Conservation (phyloP, 2,329 filamentous ascomycete genomes). For the Colletotrichum sp. region DNA sequence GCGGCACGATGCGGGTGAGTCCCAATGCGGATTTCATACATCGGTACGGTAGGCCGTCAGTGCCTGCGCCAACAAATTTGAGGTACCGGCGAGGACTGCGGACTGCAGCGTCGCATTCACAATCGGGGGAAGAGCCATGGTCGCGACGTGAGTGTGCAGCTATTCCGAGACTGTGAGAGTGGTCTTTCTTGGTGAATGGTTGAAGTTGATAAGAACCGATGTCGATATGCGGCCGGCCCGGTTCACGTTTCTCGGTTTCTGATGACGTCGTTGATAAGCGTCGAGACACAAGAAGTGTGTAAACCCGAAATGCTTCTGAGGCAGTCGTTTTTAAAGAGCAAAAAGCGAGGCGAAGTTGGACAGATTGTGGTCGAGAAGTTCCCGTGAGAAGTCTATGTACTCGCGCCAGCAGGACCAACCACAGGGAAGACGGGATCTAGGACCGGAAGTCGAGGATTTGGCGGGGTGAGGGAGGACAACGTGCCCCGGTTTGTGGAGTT, state of each 20-base stretch:
- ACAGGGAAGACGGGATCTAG: neutral
- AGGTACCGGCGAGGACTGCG: slow-evolving; percentile 66
- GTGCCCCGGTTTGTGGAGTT: slow-evolving; percentile 13
- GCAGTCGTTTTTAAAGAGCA: neutral
- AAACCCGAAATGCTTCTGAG: neutral
- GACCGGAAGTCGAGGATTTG: neutral
- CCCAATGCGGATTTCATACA: slow-evolving; percentile 46
- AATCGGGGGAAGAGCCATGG: slow-evolving; percentile 54
- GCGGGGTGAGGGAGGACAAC: neutral
- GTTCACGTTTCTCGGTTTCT: neutral
- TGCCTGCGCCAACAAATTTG: slow-evolving; percentile 76
- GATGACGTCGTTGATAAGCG: neutral
- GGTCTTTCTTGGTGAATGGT: neutral
- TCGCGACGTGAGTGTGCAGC: neutral
- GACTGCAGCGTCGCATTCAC: slow-evolving; percentile 69
- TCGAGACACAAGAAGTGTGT: neutral
- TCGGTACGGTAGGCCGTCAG: slow-evolving; percentile 66
- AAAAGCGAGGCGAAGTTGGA: neutral
- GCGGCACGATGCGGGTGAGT: neutral
- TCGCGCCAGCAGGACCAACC: neutral
- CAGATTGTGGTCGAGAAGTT: neutral
- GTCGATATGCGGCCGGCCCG: neutral
- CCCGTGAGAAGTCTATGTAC: neutral
- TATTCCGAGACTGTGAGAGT: neutral
- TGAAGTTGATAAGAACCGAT: neutral